These are phyloP conservation scores for Leccinum uliginosum DNA, from an alignment of 768 basidiomycete species.

Conservation along the genomic window DNA sequence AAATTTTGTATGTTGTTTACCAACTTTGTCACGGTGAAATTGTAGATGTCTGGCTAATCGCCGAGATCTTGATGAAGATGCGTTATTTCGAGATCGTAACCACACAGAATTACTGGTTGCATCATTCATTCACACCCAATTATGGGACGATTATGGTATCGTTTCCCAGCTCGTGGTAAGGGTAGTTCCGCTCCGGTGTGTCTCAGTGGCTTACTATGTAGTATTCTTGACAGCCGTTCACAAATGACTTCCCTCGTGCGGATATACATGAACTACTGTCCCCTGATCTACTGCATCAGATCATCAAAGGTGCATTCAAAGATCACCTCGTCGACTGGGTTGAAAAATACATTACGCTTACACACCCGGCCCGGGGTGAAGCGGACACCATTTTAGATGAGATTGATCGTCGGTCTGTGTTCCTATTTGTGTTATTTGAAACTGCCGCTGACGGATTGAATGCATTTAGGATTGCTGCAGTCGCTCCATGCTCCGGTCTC, in stretches of 20 bases:
- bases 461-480: neutral
- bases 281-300: neutral
- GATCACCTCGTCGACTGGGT: too few species aligned
- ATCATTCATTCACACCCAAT: neutral
- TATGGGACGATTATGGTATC: neutral
- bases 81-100: neutral
- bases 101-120: neutral
- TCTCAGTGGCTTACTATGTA: neutral
- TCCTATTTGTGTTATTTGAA: neutral
- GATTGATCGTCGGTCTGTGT: neutral
- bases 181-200: too few species aligned
- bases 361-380: too few species aligned
- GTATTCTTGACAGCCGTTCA: neutral
- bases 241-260: too few species aligned
- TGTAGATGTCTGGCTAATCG: neutral
- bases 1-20: neutral
- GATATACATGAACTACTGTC: neutral
- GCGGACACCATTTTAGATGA: too few species aligned
- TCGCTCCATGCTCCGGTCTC: neutral
- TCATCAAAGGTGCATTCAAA: too few species aligned
- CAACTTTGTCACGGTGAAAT: neutral
- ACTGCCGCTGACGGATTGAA: neutral
- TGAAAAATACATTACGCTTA: too few species aligned
- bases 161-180: neutral
- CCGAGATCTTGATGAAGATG: neutral